Evolutionary conservation across 768 basidiomycete species (phyloP).

Genomic region (Tulasnella calospora): DNA sequence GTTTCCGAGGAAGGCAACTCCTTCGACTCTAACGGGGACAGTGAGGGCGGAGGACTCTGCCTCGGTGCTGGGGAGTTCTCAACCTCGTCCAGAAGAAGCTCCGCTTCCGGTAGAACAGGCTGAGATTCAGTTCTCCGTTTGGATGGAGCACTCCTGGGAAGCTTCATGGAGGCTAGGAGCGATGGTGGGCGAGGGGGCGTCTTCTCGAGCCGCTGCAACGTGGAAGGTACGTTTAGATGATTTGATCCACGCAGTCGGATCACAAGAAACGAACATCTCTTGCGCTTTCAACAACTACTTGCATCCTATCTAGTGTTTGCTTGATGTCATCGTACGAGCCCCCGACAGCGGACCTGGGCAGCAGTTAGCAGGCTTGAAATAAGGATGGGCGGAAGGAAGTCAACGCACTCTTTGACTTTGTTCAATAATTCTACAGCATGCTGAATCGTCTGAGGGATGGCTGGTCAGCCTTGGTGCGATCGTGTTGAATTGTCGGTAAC

Average conservation of each 20-base stretch:
- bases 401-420: conserved; percentile 40
- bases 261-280: conserved; percentile 45
- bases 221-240: not conserved
- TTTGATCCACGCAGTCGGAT: not conserved
- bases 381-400: not conserved
- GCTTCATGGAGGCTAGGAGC: conserved; percentile 17
- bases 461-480: not conserved
- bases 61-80: not conserved
- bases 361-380: not conserved
- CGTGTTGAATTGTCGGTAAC: not conserved
- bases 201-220: conserved; percentile 43
- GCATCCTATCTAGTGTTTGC: conserved; percentile 49
- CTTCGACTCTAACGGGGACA: conserved; percentile 23
- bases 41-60: not conserved
- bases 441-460: conserved; percentile 42
- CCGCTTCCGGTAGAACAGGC: conserved; percentile 16
- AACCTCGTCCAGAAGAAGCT: conserved; percentile 16
- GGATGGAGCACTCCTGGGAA: conserved; percentile 32
- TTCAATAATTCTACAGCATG: conserved; percentile 54
- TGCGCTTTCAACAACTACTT: conserved; percentile 48
- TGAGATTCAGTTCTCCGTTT: not conserved
- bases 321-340: conserved; percentile 10
- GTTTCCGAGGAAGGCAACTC: conserved; percentile 33
- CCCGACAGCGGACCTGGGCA: not conserved
- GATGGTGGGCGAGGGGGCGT: conserved; percentile 38